phyloP scores from a whole-genome alignment of 2,329 filamentous ascomycete genomes.

The Orbilia blumenaviensis region DNA sequence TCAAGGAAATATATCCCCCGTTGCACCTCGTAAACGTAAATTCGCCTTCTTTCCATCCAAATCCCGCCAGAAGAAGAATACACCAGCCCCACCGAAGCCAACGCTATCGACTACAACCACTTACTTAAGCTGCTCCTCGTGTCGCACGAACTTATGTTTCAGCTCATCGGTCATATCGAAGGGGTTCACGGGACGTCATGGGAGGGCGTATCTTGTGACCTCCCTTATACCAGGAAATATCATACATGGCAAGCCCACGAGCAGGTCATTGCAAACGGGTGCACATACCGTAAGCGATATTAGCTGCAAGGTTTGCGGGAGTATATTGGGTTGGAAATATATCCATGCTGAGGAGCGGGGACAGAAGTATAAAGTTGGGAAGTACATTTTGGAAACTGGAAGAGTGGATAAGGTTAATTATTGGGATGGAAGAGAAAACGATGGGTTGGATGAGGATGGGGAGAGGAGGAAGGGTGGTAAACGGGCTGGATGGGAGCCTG shows the following conservation, averaged over 20 bases:
- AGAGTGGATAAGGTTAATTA: constrained; percentile 66
- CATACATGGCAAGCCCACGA: constrained; percentile 67
- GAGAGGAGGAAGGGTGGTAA: constrained; percentile 2
- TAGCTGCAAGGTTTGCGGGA: constrained; percentile 67
- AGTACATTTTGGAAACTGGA: constrained; percentile 73
- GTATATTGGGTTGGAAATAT: constrained; percentile 74
- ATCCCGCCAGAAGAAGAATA: not conserved
- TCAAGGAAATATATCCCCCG: too few relatives aligned
- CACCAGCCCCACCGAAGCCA: not conserved
- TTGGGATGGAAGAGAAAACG: constrained; percentile 65
- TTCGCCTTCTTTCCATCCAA: constrained; percentile 28
- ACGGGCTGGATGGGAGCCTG: constrained; percentile 43
- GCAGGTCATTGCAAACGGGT: constrained; percentile 70
- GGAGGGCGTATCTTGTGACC: constrained; percentile 71
- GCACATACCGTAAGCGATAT: constrained; percentile 73
- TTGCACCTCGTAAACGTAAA: constrained; percentile 5
- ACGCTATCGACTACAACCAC: constrained; percentile 26
- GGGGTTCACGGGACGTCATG: constrained; percentile 72
- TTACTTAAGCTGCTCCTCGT: constrained; percentile 67
- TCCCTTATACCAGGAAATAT: constrained; percentile 64
- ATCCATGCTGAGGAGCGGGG: constrained; percentile 69
- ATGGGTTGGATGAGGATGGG: constrained; percentile 9
- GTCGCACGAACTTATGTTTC: constrained; percentile 71
- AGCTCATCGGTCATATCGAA: constrained; percentile 71
- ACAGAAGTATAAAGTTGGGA: constrained; percentile 75